A percentile compares a stretch with the other conserved stretches of the same genome.
Conservation (phyloP, 805 yeast genomes). For the Hanseniaspora hatyaiensis region DNA sequence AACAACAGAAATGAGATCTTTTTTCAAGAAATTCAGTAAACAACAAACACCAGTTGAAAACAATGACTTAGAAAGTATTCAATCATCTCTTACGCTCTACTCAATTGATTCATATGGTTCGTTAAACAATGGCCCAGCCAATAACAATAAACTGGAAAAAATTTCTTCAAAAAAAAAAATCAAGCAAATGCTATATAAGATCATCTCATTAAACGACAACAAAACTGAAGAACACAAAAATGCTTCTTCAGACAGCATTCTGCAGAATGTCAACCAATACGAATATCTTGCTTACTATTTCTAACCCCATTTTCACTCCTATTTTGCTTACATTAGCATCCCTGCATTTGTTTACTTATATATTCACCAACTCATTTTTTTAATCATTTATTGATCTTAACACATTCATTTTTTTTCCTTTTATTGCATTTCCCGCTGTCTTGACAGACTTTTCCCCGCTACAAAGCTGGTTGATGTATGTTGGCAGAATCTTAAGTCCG, state of each 20-base stretch:
- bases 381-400: too few relatives aligned
- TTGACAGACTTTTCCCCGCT: too few relatives aligned
- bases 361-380: background rate
- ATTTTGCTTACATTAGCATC: background rate
- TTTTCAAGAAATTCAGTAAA: background rate
- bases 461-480: too few relatives aligned
- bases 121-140: too few relatives aligned
- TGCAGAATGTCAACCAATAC: background rate
- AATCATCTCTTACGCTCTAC: background rate
- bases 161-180: background rate
- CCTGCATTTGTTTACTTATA: background rate
- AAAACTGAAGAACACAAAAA: background rate
- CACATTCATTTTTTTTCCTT: too few relatives aligned
- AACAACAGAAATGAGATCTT: background rate
- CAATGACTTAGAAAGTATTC: background rate
- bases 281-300: background rate
- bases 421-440: too few relatives aligned
- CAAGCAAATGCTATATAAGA: background rate
- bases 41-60: background rate
- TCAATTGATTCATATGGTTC: background rate
- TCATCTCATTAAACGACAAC: background rate
- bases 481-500: too few relatives aligned
- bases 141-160: background rate
- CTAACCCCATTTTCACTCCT: background rate
- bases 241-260: conserved; percentile 1